Evolutionary conservation across 2,329 filamentous ascomycete genomes (phyloP), one percentile per base, ranked within the genome.

Genomic region (Neocatenulostroma microsporum): DNA sequence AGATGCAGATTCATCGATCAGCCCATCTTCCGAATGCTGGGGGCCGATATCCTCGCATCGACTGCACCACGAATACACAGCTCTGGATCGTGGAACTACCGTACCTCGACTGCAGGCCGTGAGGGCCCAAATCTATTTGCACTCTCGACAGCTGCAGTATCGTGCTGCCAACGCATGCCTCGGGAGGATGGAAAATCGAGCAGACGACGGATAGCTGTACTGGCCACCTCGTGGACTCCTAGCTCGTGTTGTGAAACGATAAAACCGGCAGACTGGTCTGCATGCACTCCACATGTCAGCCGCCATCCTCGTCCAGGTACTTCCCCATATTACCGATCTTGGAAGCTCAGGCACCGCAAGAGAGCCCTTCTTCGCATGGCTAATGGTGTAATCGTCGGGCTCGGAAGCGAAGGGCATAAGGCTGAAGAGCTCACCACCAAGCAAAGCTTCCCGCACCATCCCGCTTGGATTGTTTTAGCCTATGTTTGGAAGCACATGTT

Each of bases 251-350:
- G 30, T 32, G 30, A 13, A 10, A 32, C 30, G 4, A n/a, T 17
- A 3, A 21, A 21, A 12, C 30, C 30, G 11, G 30, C 21, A 21
- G 30, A 21, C 4, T 21, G 30, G 9, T 15, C 12, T 32, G 15
- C 17, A 32, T 21, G 30, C 30, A 32, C 30, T 32, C 30, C 30
- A 32, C 30, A 6, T 6, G 4, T 30, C 27, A 30, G 27, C 27
- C 27, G 17, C 30, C 10, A 32, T 32, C 30, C 4, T 12, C 30
- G 17, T 17, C 17, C 30, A 21, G 30, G 30, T 34, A 10, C 31
- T 34, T 20, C 20, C 9, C 20, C n/a, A 8, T 12, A 15, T 5
- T 13, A 17, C 23, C 33, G 25, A 20, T 12, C 9, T 5, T 36
- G 33, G 33, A 36, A 20, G 33, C 15, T 14, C 26, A 15, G 21